phyloP scores from a whole-genome alignment of 2,329 filamentous ascomycete genomes.

The Cercospora nicotianae region DNA sequence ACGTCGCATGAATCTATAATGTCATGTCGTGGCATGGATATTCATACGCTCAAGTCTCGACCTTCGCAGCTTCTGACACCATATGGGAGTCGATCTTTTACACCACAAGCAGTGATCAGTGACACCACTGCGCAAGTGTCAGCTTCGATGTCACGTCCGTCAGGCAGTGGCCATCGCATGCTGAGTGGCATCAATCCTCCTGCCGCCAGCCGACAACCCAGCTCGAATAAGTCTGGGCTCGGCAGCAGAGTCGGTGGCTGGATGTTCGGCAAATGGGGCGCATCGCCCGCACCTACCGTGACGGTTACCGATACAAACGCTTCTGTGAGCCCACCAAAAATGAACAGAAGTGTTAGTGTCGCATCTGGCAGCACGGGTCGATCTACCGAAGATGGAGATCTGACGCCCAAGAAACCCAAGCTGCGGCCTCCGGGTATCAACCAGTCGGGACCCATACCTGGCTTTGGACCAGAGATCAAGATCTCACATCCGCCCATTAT shows the following conservation, averaged over 20 bases:
- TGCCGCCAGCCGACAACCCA: slow-evolving; percentile 13
- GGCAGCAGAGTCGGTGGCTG: slow-evolving; percentile 63
- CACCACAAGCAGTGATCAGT: slow-evolving; percentile 49
- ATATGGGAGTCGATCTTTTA: slow-evolving; percentile 52
- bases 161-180: slow-evolving; percentile 33
- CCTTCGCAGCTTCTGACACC: slow-evolving; percentile 70
- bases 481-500: slow-evolving; percentile 57
- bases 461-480: slow-evolving; percentile 62
- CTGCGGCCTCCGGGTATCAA: slow-evolving; percentile 71
- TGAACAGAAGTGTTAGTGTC: slow-evolving; percentile 19
- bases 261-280: slow-evolving; percentile 65
- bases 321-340: slow-evolving; percentile 16
- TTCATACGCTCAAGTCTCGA: slow-evolving; percentile 70
- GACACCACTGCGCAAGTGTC: slow-evolving; percentile 39
- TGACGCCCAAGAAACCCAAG: slow-evolving; percentile 41
- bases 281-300: slow-evolving; percentile 46
- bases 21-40: slow-evolving; percentile 83
- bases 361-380: slow-evolving; percentile 25
- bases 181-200: slow-evolving; percentile 37
- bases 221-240: slow-evolving; percentile 33
- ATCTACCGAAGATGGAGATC: slow-evolving; percentile 33
- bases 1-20: slow-evolving; percentile 86
- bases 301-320: slow-evolving; percentile 16
- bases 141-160: slow-evolving; percentile 44
- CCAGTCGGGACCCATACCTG: slow-evolving; percentile 71